Base-by-base conservation (phyloP, 2,329 filamentous ascomycete genomes). In the Aspergillus tanneri region DNA sequence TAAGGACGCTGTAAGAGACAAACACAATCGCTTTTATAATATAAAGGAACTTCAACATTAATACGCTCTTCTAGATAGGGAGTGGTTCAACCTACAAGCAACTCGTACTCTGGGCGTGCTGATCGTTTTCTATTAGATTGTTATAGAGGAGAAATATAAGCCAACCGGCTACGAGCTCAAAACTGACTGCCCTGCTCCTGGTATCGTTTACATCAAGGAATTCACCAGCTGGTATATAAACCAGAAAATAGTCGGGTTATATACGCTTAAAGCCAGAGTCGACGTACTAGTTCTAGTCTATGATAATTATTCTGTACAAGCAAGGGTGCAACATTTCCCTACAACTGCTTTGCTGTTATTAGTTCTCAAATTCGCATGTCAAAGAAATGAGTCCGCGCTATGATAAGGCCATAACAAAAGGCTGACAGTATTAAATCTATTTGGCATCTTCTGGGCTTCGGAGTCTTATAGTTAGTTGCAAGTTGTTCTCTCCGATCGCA, bases 171-270 rank as follows among this genome's bases (percentile, higher is more conserved):
- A 48, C 30, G 10, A 36, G 6, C 35, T 49, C 14, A 39, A 44
- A 34, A 32, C 32, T 35, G 27, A 25, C 19, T 14, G 11, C 14
- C 35, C 34, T 38, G 40, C 46, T 35, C 35, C 21, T 18, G 25
- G 40, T 40, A 49, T 49, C 40, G 19, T 24, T 8, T 16, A n/a
- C 19, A 49, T 49, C n/a, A 45, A 44, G 44, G 40, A 49, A 37
- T 47, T 47, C 16, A 42, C 43, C 38, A 23, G 14, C 8, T 47
- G n/a, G 35, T 47, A 19, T 14, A 40, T 47, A 40, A 24, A 22
- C 36, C n/a, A n/a, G n/a, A n/a, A n/a, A n/a, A n/a, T n/a, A n/a
- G n/a, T n/a, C n/a, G n/a, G n/a, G n/a, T n/a, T n/a, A n/a, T n/a
- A n/a, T 32, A 35, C 34, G 23, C 36, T 40, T 34, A 46, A 9